Conservation (phyloP, 2,329 filamentous ascomycete species). For the Stachybotrys chartarum region DNA sequence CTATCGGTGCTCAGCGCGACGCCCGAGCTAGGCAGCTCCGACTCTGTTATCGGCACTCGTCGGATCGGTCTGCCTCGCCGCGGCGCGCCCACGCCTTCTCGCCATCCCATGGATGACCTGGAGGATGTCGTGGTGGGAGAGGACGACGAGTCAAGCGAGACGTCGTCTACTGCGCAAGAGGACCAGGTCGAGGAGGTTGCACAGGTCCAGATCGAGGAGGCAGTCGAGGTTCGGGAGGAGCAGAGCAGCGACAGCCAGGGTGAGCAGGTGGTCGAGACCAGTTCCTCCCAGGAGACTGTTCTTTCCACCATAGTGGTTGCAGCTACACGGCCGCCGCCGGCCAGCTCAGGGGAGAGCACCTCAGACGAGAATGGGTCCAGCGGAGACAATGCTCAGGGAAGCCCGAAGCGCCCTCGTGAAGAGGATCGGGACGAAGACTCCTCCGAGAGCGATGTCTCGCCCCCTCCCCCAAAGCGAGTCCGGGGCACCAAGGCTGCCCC, state of each 20-base stretch:
- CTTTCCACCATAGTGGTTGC: no score
- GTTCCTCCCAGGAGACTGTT: no score
- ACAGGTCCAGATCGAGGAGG: background rate
- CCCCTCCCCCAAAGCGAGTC: background rate
- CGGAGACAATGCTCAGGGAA: background rate
- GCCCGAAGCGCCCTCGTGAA: background rate
- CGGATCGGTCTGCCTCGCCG: background rate
- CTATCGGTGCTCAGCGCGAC: no score
- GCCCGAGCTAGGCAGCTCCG: no score
- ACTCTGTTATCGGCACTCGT: background rate
- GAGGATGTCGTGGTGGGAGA: background rate
- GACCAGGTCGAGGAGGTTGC: no score
- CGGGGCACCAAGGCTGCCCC: background rate
- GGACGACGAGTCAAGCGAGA: no score
- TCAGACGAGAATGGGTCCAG: background rate
- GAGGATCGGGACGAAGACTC: background rate
- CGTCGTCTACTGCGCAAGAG: no score
- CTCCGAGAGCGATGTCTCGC: background rate
- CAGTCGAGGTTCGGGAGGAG: no score
- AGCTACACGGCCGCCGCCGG: no score
- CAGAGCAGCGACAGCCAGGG: no score
- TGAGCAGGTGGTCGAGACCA: no score
- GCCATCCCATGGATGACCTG: background rate
- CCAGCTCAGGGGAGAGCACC: background rate
- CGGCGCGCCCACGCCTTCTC: no score